Evolutionary conservation across 208 protist species (phyloP), one percentile per base, ranked within the genome.

Genomic region (Polymyxa betae): DNA sequence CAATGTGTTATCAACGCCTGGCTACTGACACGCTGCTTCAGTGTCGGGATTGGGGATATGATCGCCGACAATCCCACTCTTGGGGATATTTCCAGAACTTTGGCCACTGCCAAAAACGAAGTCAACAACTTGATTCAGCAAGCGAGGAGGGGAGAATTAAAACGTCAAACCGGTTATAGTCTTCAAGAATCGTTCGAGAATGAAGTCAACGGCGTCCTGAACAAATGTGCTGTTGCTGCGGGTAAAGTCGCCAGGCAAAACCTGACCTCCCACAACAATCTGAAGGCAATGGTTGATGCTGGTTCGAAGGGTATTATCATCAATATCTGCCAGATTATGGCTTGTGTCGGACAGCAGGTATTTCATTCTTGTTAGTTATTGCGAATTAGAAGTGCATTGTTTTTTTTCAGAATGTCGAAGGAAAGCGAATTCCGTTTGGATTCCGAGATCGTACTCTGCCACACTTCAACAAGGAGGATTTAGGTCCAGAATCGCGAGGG

Each of bases 301-400:
- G 99, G 99, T 66, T 99, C 97, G 64, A 99, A 99, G 93, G 99
- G 99, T 45, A 97, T 95, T 0, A 94, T 96, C 89, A 95, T 99
- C 72, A 99, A 99, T 94, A 99, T 99, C 91, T 97, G 97, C 43
- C 99, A 99, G 95, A 96, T 99, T 92, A 97, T 98, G 77, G 98
- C 98, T 0, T 99, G 98, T 94, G 98, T 99, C 24, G 99, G 98
- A 16, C 98, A 99, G 95, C 99, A 60, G 49, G 49, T 60, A 60
- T 60, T n/a, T 29, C 49, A 60, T 5, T 24, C 49, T 5, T 60
- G 24, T n/a, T 24, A 60, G 24, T 60, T 60, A 60, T 24, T 60
- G 5, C 49, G 24, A 60, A 29, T 24, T 60, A 24, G 24, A 24
- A 29, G 49, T 5, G 5, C 49, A 60, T 60, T n/a, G n/a, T n/a